Percentiles rank a stretch among this genome's conserved stretches.
Conservation (phyloP, 768 basidiomycete species). For the Termitomyces sp. region DNA sequence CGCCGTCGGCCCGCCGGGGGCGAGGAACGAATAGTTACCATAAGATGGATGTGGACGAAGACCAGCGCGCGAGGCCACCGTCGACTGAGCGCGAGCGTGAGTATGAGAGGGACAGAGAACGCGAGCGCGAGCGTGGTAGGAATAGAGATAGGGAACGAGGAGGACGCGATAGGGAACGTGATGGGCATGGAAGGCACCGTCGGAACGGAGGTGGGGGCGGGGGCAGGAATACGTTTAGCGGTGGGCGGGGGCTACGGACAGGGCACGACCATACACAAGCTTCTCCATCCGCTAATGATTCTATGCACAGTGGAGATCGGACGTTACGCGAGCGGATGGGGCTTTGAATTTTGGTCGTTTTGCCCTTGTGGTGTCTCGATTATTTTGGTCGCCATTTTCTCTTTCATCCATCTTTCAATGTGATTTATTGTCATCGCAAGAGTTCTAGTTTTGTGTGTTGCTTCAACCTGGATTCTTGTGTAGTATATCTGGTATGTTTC, state of each 20-base stretch:
- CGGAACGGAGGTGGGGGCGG: conserved; percentile 32
- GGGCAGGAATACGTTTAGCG: conserved; percentile 18
- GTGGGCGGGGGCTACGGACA: conserved; percentile 27
- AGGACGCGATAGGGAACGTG: conserved; percentile 29
- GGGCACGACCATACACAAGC: conserved; percentile 28
- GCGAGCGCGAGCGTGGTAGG: not conserved
- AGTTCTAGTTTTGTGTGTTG: not conserved
- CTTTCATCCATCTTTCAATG: not conserved
- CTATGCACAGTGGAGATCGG: conserved; percentile 52
- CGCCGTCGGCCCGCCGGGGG: conserved; percentile 14
- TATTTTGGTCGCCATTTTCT: not conserved
- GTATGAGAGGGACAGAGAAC: conserved; percentile 23
- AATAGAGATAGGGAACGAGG: conserved; percentile 27
- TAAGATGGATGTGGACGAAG: conserved; percentile 54
- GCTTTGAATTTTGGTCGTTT: conserved; percentile 35
- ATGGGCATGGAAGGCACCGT: conserved; percentile 21
- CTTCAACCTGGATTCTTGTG: conserved; percentile 4
- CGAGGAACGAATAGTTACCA: conserved; percentile 21
- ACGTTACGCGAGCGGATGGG: conserved; percentile 86
- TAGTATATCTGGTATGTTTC: conserved; percentile 25
- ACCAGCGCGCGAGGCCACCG: conserved; percentile 35
- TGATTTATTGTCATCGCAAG: not conserved
- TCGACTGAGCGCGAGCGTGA: conserved; percentile 33
- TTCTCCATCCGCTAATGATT: conserved; percentile 19
- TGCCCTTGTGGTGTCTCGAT: not conserved